phyloP scores from a whole-genome alignment of 208 protist species.

The Borovskyia barvae region DNA sequence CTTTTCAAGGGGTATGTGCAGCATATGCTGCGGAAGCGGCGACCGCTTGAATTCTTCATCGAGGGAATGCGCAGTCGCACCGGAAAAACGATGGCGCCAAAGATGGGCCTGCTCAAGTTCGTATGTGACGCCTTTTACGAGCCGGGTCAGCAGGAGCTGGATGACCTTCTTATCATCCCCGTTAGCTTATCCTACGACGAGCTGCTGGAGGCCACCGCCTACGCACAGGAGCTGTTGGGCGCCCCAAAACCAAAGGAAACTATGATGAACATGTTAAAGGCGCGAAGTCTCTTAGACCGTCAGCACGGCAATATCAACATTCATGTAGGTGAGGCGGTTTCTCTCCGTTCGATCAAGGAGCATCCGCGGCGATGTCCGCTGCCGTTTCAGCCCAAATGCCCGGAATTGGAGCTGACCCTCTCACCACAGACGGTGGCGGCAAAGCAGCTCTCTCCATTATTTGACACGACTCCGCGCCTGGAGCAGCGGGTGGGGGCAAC shows the following conservation, averaged over 20 bases:
- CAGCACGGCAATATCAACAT: constrained; percentile 83
- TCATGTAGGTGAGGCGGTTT: constrained; percentile 74
- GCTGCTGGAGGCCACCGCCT: constrained; percentile 76
- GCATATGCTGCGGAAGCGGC: constrained; percentile 56
- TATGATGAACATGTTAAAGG: constrained; percentile 69
- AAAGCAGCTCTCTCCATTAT: background rate
- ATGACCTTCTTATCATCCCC: constrained; percentile 83
- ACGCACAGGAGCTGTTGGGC: constrained; percentile 87
- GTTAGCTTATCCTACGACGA: constrained; percentile 90
- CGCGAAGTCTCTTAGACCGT: constrained; percentile 44
- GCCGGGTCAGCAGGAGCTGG: constrained; percentile 34
- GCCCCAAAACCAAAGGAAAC: constrained; percentile 81
- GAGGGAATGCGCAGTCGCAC: constrained; percentile 85
- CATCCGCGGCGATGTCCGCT: constrained; percentile 42
- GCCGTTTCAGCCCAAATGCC: constrained; percentile 33
- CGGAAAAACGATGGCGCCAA: constrained; percentile 85
- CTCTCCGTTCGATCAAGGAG: constrained; percentile 37
- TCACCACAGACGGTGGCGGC: background rate
- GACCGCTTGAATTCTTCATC: constrained; percentile 89
- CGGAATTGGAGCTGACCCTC: background rate
- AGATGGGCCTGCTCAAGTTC: constrained; percentile 91
- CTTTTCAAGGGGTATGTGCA: constrained; percentile 86
- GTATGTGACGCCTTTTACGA: constrained; percentile 80
- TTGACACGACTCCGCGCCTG: constrained; percentile 18
- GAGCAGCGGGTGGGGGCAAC: constrained; percentile 18